Percentiles rank a stretch among this genome's conserved stretches.
Evolutionary conservation across 129 eudicot species (phyloP).

Genomic region (Saposhnikovia divaricata): DNA sequence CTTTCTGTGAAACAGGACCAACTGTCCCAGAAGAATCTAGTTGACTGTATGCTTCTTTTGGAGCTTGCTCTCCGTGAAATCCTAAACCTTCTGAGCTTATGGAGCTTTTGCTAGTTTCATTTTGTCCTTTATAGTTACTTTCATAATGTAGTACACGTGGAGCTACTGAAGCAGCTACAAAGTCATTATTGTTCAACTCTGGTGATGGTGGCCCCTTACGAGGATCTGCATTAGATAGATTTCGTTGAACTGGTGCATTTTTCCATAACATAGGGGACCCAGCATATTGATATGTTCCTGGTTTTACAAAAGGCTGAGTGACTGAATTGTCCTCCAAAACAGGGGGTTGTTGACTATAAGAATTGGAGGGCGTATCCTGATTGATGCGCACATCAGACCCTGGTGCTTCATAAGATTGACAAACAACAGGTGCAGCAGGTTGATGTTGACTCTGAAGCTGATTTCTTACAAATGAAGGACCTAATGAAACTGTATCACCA

Average conservation of each 20-base stretch:
- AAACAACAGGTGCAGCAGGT: conserved; percentile 12
- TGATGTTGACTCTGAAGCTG: conserved; percentile 24
- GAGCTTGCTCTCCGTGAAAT: conserved; percentile 17
- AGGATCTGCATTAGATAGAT: conserved; percentile 21
- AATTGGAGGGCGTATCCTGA: conserved; percentile 23
- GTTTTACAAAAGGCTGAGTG: conserved; percentile 10
- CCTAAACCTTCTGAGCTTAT: conserved; percentile 34
- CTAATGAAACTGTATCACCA: conserved; percentile 13
- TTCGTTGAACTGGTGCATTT: conserved; percentile 26
- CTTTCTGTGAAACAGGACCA: background rate
- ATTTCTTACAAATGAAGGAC: conserved; percentile 18
- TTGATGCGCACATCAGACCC: conserved; percentile 1
- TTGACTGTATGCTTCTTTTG: conserved; percentile 17
- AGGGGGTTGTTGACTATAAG: conserved; percentile 21
- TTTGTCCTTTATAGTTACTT: conserved; percentile 11
- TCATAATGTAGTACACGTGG: conserved; percentile 25
- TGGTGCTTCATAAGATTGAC: conserved; percentile 11
- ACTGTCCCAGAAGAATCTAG: conserved; percentile 11
- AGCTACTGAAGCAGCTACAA: conserved; percentile 29
- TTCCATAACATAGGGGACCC: conserved; percentile 25
- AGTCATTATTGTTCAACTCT: conserved; percentile 30
- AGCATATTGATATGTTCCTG: conserved; percentile 22
- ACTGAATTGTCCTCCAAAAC: conserved; percentile 18
- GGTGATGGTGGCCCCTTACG: conserved; percentile 24
- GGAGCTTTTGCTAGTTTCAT: conserved; percentile 20